Conservation (phyloP, 2,329 filamentous ascomycete species). For the Lojkania enalia region DNA sequence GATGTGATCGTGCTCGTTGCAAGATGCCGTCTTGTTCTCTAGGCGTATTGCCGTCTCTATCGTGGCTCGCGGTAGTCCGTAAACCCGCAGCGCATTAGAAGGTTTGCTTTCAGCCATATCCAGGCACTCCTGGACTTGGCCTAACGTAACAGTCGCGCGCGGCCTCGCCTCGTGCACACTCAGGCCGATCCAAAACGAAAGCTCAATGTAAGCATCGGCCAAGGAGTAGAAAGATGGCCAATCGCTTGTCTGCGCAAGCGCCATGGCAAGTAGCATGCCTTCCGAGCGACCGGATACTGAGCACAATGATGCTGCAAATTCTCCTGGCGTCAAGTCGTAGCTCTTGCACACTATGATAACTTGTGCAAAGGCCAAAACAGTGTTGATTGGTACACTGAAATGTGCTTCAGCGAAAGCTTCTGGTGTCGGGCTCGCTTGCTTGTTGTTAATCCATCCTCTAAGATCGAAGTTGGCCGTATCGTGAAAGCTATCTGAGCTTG, state of each 20-base stretch:
- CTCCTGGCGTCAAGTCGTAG: constrained; percentile 5
- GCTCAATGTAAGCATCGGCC: constrained; percentile 4
- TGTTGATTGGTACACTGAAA: constrained; percentile 9
- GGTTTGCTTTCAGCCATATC: neutral
- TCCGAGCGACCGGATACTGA: constrained; percentile 6
- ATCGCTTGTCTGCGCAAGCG: constrained; percentile 7
- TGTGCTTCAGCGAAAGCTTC: constrained; percentile 2
- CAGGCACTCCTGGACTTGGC: neutral
- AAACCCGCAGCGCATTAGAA: neutral
- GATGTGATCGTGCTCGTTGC: constrained; percentile 5
- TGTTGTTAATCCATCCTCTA: neutral
- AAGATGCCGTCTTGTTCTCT: constrained; percentile 5
- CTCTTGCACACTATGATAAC: constrained; percentile 5
- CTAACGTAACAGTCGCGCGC: neutral
- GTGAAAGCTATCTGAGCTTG: neutral
- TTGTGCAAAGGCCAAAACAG: constrained; percentile 8
- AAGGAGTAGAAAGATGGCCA: constrained; percentile 10
- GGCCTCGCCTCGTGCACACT: neutral
- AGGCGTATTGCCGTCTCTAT: neutral
- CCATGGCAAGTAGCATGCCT: constrained; percentile 6
- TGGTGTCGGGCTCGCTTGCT: neutral
- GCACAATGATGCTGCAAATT: constrained; percentile 4
- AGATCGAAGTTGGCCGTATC: constrained; percentile 1
- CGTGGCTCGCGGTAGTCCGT: neutral
- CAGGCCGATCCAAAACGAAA: constrained; percentile 3